Base-by-base conservation (phyloP, 1,284 basidiomycete species). In the Cystobasidium pallidum region DNA sequence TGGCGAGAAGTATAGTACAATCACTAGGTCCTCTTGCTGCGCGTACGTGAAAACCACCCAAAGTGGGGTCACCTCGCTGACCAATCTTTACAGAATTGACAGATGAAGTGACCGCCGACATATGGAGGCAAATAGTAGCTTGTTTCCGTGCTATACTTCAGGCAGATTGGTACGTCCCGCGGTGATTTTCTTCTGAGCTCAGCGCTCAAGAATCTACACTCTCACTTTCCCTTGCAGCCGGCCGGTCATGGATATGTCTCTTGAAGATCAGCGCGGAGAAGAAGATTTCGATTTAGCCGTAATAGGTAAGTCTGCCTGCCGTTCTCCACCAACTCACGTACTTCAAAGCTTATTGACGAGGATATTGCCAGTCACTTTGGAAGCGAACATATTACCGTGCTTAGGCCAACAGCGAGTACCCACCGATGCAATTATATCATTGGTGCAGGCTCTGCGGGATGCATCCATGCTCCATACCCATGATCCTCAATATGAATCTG, bases 241-340 rank as follows among this genome's bases (percentile, higher is more conserved):
- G 2, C n/a, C 82, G 0, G 84, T 85, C 3, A 85, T 88, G 71
- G 77, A 81, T 15, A 83, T 89, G 65, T 78, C 87, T 0, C 81
- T 89, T 2, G 87, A 89, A 13, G 83, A 85, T 1, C 88, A 90
- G 80, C 87, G 89, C 72, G 84, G 84, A 0, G 94, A 97, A 79
- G 94, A 97, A 80, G 88, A 87, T 67, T 96, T 95, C 78, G 91
- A 96, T 75, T 85, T 93, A 1, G 84, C 89, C 0, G 84, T 94
- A n/a, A 85, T 97, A 36, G 85, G 76, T 78, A 28, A 36, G 19
- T n/a, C n/a, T n/a, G n/a, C n/a, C n/a, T n/a, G n/a, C n/a, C n/a
- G n/a, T n/a, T n/a, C n/a, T n/a, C n/a, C n/a, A n/a, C n/a, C n/a
- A n/a, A n/a, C n/a, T n/a, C n/a, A n/a, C n/a, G n/a, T n/a, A n/a